A percentile compares a stretch with the other conserved stretches of the same genome.
phyloP scores from a whole-genome alignment of 495 filamentous ascomycete genomes.

The Aspergillus affinis region DNA sequence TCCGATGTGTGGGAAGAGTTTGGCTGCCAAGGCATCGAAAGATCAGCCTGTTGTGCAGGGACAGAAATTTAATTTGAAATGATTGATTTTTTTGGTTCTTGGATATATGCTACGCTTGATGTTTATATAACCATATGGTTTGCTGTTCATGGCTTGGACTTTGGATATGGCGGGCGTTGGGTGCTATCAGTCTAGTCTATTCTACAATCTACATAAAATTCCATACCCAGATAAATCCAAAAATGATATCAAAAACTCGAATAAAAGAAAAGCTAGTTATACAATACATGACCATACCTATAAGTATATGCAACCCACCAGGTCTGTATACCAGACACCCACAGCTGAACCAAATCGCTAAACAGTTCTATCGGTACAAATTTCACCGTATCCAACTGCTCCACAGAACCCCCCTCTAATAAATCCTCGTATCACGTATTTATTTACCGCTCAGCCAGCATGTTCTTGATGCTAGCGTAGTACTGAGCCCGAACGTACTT shows the following conservation, averaged over 20 bases:
- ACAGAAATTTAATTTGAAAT: slow-evolving; percentile 66
- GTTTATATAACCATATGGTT: background rate
- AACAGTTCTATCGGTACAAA: slow-evolving; percentile 18
- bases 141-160: background rate
- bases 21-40: slow-evolving; percentile 46
- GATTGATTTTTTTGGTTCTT: too few species aligned
- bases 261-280: slow-evolving; percentile 40
- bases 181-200: slow-evolving; percentile 1
- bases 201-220: background rate
- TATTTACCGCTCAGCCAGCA: slow-evolving; percentile 69
- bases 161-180: slow-evolving; percentile 20
- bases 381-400: background rate
- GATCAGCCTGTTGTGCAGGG: slow-evolving; percentile 58
- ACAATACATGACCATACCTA: slow-evolving; percentile 31
- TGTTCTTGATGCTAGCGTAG: slow-evolving; percentile 71
- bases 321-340: slow-evolving; percentile 12
- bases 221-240: slow-evolving; percentile 5
- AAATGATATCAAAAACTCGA: slow-evolving; percentile 18
- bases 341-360: slow-evolving; percentile 21
- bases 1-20: slow-evolving; percentile 63
- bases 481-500: slow-evolving; percentile 61
- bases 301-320: slow-evolving; percentile 41
- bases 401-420: too few species aligned
- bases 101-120: too few species aligned
- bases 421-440: slow-evolving; percentile 4